Conservation (phyloP, 805 yeast species). For the Monosporozyma yasuniensis region DNA sequence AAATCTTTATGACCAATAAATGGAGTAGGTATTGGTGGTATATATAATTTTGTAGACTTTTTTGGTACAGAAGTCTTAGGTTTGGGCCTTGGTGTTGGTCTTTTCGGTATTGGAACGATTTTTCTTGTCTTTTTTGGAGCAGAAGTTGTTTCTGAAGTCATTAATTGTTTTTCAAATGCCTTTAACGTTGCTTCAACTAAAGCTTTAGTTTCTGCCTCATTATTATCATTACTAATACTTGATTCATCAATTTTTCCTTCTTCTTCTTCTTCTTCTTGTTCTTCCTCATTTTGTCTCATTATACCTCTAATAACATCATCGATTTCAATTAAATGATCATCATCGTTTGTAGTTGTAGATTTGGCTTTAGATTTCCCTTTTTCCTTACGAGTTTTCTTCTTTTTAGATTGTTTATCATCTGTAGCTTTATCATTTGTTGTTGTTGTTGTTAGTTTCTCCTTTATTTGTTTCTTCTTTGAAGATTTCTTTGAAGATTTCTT, state of each 20-base stretch:
- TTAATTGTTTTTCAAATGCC: constrained; percentile 27
- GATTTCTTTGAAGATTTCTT: constrained; percentile 16
- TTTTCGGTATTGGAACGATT: constrained; percentile 10
- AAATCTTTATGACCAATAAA: background rate
- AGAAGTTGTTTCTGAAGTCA: constrained; percentile 10
- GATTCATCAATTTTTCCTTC: constrained; percentile 1
- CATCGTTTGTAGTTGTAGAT: constrained; percentile 1
- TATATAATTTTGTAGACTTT: background rate
- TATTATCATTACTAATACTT: constrained; percentile 3
- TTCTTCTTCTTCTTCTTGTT: constrained; percentile 10
- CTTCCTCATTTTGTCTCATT: constrained; percentile 9
- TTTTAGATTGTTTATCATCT: constrained; percentile 7
- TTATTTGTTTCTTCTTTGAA: constrained; percentile 14
- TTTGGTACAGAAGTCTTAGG: background rate
- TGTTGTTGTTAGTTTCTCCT: constrained; percentile 6
- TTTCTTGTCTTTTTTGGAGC: constrained; percentile 3
- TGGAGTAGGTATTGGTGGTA: background rate
- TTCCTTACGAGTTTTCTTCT: constrained; percentile 6
- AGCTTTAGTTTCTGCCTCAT: constrained; percentile 28
- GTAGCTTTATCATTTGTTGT: constrained; percentile 7
- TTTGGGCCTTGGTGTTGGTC: constrained; percentile 7
- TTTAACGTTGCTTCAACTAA: constrained; percentile 28
- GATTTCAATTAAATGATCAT: constrained; percentile 17
- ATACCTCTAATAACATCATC: constrained; percentile 27
- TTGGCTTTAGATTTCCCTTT: constrained; percentile 2